These are phyloP conservation scores for Hyaloscypha bicolor DNA, from an alignment of 495 filamentous ascomycete species.

Conservation along the genomic window DNA sequence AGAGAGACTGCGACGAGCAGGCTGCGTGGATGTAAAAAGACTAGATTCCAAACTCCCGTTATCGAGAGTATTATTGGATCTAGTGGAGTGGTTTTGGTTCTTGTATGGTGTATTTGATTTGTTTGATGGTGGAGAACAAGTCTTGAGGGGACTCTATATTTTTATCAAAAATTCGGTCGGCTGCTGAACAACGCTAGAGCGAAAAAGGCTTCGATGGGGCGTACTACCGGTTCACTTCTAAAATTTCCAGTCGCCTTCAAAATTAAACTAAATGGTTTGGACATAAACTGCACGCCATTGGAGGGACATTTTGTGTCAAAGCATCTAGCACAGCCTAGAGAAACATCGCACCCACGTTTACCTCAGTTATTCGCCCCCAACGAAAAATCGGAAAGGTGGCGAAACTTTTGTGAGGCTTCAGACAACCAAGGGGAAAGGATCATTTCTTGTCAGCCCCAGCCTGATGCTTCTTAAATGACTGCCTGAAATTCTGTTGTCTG, in stretches of 20 bases:
- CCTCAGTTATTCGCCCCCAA: background rate
- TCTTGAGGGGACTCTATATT: background rate
- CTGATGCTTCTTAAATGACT: background rate
- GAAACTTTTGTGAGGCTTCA: background rate
- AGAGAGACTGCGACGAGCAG: constrained; percentile 28
- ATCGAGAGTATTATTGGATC: constrained; percentile 35
- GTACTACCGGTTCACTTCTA: background rate
- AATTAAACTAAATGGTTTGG: background rate
- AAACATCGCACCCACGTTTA: background rate
- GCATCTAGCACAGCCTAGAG: background rate
- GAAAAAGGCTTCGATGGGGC: background rate
- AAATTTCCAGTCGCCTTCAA: background rate
- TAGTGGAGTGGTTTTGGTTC: constrained; percentile 24
- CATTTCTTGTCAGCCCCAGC: constrained; percentile 16
- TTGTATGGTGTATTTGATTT: constrained; percentile 23
- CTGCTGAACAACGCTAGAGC: background rate
- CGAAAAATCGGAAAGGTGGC: background rate
- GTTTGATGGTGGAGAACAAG: constrained; percentile 35
- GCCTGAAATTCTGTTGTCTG: background rate
- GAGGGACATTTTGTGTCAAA: background rate
- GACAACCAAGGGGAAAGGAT: background rate
- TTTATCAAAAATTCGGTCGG: background rate
- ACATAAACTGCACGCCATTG: background rate
- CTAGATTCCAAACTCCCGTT: constrained; percentile 48
- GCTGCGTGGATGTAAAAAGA: constrained; percentile 29